phyloP scores from a whole-genome alignment of 441 rosid genomes.

The Raphanus hybrid region DNA sequence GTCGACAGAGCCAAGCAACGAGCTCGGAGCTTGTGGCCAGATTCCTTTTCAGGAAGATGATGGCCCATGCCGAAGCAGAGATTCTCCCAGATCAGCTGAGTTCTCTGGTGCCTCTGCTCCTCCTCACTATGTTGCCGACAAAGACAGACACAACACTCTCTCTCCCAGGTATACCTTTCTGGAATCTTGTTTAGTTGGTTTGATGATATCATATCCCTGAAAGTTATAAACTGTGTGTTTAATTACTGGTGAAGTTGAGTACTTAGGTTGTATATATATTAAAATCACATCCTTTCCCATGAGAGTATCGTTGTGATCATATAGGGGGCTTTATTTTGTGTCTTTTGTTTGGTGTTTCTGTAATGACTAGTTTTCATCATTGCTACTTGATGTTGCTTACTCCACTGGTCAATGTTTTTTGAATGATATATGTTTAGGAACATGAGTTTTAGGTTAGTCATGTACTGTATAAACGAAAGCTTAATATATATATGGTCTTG shows the following conservation, averaged over 20 bases:
- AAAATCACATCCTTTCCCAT: conserved; percentile 4
- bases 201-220: neutral
- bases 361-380: conserved; percentile 9
- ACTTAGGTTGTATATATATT: neutral
- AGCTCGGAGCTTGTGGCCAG: conserved; percentile 39
- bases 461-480: neutral
- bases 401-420: neutral
- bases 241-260: neutral
- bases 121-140: conserved; percentile 44
- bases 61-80: conserved; percentile 45
- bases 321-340: conserved; percentile 11
- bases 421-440: neutral
- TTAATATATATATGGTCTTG: neutral
- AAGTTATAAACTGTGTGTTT: neutral
- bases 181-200: neutral
- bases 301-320: neutral
- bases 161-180: conserved; percentile 60
- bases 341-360: neutral
- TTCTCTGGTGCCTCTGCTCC: conserved; percentile 42
- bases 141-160: conserved; percentile 47
- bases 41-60: conserved; percentile 55
- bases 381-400: conserved; percentile 4
- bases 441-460: neutral
- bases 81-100: conserved; percentile 54
- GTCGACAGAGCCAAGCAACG: conserved; percentile 47